Evolutionary conservation across 2,329 filamentous ascomycete species (phyloP).

Genomic region (Aspergillus oerlinghausenensis): DNA sequence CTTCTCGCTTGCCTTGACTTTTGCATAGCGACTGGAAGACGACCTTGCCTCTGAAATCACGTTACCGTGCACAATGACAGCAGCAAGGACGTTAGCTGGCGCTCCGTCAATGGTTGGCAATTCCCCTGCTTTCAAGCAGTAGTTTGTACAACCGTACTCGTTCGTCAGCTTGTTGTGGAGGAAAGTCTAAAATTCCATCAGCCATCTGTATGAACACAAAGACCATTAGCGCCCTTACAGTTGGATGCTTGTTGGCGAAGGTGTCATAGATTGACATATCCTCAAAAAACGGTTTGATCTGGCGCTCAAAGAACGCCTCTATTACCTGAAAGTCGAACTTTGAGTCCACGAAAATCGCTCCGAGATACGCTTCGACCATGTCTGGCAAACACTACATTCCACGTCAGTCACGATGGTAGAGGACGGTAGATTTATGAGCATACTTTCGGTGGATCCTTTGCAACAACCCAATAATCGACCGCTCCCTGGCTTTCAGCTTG

Average conservation of each 20-base stretch:
- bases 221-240: constrained; percentile 36
- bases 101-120: constrained; percentile 44
- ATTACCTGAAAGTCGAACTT: constrained; percentile 71
- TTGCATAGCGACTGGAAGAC: constrained; percentile 67
- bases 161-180: constrained; percentile 61
- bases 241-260: constrained; percentile 81
- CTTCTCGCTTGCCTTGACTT: constrained; percentile 49
- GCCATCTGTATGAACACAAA: neutral
- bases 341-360: constrained; percentile 87
- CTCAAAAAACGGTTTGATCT: constrained; percentile 72
- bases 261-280: constrained; percentile 85
- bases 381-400: constrained; percentile 64
- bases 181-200: constrained; percentile 48
- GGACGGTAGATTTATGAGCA: neutral
- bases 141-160: constrained; percentile 62
- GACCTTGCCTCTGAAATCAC: constrained; percentile 60
- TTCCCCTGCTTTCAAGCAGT: constrained; percentile 45
- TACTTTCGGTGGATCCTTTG: constrained; percentile 42
- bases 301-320: constrained; percentile 68
- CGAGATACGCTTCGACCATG: constrained; percentile 82
- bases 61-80: constrained; percentile 68
- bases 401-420: neutral
- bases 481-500: constrained; percentile 27
- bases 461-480: constrained; percentile 42
- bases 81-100: constrained; percentile 56